A percentile compares a stretch with the other conserved stretches of the same genome.
phyloP scores from a whole-genome alignment of 2,329 filamentous ascomycete genomes.

The Penicillium crustosum region DNA sequence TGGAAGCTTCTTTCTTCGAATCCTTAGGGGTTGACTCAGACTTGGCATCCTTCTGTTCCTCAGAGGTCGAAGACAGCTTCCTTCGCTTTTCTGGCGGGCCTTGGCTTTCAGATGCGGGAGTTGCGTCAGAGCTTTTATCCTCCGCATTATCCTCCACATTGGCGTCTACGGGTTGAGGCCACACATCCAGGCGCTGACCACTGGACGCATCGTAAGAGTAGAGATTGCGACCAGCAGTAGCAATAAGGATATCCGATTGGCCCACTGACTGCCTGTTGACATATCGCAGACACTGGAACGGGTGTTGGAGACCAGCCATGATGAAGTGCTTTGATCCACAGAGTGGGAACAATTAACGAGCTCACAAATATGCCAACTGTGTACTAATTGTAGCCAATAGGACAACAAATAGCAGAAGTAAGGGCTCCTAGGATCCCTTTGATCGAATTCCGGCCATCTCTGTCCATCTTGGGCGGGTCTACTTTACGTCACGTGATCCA shows the following conservation, averaged over 20 bases:
- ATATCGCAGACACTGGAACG: constrained; percentile 64
- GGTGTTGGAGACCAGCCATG: constrained; percentile 45
- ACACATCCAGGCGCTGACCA: constrained; percentile 60
- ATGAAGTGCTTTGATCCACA: constrained; percentile 4
- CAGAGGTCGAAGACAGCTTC: constrained; percentile 37
- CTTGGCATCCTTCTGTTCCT: constrained; percentile 21
- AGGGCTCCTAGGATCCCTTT: not conserved
- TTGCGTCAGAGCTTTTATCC: constrained; percentile 19
- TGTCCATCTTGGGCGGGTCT: constrained; percentile 8
- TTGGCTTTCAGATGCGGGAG: constrained; percentile 30
- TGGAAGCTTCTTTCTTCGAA: constrained; percentile 22
- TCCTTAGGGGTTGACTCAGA: constrained; percentile 6
- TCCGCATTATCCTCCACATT: constrained; percentile 30
- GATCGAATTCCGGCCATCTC: constrained; percentile 4
- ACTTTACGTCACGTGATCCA: constrained; percentile 33
- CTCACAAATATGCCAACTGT: not conserved
- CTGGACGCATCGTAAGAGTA: constrained; percentile 64
- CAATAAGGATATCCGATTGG: constrained; percentile 60
- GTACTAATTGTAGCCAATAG: not conserved
- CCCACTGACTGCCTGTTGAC: constrained; percentile 28
- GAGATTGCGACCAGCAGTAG: constrained; percentile 70
- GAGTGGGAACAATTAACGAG: not conserved
- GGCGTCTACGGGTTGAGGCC: constrained; percentile 48
- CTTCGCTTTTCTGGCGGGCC: constrained; percentile 47
- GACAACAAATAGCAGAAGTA: not conserved